Percentiles rank a stretch among this genome's conserved stretches.
Evolutionary conservation across 768 basidiomycete species (phyloP).

Genomic region (Leccinum longicurvipes): DNA sequence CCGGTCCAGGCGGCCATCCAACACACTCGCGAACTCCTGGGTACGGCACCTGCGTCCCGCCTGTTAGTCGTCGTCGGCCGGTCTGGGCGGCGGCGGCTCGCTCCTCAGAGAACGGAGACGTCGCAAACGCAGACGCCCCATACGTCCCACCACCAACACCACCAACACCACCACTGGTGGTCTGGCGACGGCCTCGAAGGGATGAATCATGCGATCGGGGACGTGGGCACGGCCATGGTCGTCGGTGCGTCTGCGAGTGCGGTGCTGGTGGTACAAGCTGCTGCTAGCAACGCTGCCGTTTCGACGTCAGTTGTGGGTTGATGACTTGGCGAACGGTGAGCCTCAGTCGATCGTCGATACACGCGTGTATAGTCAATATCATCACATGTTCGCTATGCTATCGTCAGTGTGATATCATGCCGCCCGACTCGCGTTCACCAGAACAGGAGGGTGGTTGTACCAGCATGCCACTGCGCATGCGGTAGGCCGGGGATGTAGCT

Average conservation of each 20-base stretch:
- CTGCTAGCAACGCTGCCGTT: no score
- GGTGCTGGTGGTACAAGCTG: no score
- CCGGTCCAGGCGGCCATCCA: conserved; percentile 57
- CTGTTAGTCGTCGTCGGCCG: conserved; percentile 71
- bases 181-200: conserved; percentile 7
- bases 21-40: conserved; percentile 33
- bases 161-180: background rate
- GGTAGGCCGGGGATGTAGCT: background rate
- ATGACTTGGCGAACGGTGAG: no score
- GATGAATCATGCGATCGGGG: conserved; percentile 82
- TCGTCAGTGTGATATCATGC: no score
- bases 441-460: no score
- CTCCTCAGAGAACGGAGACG: conserved; percentile 54
- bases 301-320: no score
- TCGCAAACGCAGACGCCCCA: no score
- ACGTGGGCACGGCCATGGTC: conserved; percentile 77
- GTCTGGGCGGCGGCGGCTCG: conserved; percentile 43
- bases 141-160: no score
- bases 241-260: conserved; percentile 21
- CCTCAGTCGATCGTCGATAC: no score
- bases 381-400: no score
- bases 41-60: conserved; percentile 29
- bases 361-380: no score
- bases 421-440: no score
- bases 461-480: background rate